These are phyloP conservation scores for Oldenlandia corymbosa DNA, from an alignment of 257 asterid species.

Conservation along the genomic window DNA sequence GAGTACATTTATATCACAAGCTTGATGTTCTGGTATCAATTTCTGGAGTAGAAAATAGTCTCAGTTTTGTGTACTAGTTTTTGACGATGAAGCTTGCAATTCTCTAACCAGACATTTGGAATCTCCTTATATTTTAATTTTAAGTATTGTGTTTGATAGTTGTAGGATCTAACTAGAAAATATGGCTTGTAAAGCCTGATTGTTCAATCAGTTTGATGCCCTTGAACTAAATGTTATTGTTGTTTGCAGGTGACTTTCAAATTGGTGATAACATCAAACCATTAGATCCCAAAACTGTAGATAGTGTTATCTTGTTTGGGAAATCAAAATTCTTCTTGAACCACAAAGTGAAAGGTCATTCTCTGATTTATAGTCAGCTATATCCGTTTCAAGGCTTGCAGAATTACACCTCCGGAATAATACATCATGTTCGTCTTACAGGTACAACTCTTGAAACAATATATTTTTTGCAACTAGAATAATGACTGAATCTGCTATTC, in stretches of 20 bases:
- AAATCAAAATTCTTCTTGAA: conserved; percentile 33
- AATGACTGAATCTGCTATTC: neutral
- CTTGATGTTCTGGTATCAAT: too few relatives aligned
- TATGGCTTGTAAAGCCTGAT: neutral
- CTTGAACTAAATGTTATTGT: neutral
- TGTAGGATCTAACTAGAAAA: neutral
- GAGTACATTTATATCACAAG: too few relatives aligned
- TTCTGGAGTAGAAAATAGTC: too few relatives aligned
- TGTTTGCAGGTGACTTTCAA: conserved; percentile 69
- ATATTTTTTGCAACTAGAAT: neutral
- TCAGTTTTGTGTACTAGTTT: too few relatives aligned
- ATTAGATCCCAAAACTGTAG: conserved; percentile 53
- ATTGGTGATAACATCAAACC: conserved; percentile 60
- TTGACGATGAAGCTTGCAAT: neutral
- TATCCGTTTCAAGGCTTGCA: conserved; percentile 74
- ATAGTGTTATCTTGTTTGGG: conserved; percentile 65
- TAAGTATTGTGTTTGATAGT: conserved; percentile 6
- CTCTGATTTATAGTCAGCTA: conserved; percentile 67
- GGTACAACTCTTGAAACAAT: conserved; percentile 32
- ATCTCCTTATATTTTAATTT: neutral
- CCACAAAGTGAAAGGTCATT: conserved; percentile 51
- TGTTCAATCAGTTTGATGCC: conserved; percentile 16
- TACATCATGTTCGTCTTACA: conserved; percentile 82
- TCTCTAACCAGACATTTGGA: neutral
- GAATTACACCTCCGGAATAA: conserved; percentile 90